Conservation (phyloP, 208 protist genomes). For the Eutreptiella sp. region DNA sequence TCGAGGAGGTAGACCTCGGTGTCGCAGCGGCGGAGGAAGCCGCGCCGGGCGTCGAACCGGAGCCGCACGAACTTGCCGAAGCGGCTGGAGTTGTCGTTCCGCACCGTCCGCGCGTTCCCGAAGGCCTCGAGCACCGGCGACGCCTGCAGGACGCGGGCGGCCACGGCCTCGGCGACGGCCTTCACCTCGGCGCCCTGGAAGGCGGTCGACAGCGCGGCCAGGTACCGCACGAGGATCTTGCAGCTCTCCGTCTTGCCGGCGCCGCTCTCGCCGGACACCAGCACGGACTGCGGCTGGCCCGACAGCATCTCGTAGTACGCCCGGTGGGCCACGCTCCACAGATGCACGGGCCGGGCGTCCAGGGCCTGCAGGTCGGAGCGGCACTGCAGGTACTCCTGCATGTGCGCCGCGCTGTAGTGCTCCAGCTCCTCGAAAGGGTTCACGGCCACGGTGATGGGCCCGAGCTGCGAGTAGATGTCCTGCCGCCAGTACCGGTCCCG, state of each 20-base stretch:
- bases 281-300: constrained; percentile 42
- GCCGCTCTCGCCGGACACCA: constrained; percentile 46
- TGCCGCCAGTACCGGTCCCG: constrained; percentile 36
- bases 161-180: constrained; percentile 29
- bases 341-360: constrained; percentile 30
- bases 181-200: too few relatives aligned
- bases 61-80: constrained; percentile 57
- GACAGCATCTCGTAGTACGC: constrained; percentile 39
- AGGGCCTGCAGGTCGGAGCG: too few relatives aligned
- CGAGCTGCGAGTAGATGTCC: constrained; percentile 48
- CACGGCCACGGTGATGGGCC: constrained; percentile 41
- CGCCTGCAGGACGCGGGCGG: constrained; percentile 33
- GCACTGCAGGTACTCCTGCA: too few relatives aligned
- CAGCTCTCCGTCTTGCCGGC: constrained; percentile 46
- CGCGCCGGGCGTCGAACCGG: constrained; percentile 30
- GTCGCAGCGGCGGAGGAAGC: constrained; percentile 32
- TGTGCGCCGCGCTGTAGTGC: too few relatives aligned
- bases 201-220: too few relatives aligned
- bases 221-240: constrained; percentile 44
- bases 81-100: constrained; percentile 51
- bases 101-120: constrained; percentile 48
- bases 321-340: constrained; percentile 41
- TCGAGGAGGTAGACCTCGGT: constrained; percentile 53
- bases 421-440: too few relatives aligned
- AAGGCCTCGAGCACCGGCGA: constrained; percentile 59